These are phyloP conservation scores for Colletotrichum sp. DNA, from an alignment of 2,329 filamentous ascomycete genomes.

Conservation along the genomic window DNA sequence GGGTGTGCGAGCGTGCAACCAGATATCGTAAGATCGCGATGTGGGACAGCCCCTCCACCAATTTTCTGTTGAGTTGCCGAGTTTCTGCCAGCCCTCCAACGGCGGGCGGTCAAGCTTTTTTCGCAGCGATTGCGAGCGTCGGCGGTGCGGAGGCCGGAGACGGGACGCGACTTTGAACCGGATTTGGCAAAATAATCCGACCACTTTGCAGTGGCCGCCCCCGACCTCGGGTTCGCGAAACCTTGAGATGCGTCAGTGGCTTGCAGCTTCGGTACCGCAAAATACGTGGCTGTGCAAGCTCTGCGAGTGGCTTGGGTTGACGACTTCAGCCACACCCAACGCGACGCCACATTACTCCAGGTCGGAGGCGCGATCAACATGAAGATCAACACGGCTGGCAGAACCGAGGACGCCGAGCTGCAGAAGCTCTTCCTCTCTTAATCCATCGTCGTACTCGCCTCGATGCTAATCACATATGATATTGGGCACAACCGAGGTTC, in stretches of 20 bases:
- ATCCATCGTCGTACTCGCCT: not conserved
- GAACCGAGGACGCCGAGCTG: not conserved
- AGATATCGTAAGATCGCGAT: conserved; percentile 17
- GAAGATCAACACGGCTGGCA: not conserved
- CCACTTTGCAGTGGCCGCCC: not conserved
- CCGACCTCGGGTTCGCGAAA: not conserved
- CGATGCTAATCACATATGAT: not conserved
- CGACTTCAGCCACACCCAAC: not conserved
- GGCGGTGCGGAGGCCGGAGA: not conserved
- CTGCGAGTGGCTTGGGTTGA: not conserved
- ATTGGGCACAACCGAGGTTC: not conserved
- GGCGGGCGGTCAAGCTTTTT: conserved; percentile 14
- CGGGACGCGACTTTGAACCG: not conserved
- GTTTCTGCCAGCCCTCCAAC: conserved; percentile 13
- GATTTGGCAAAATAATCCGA: conserved; percentile 6
- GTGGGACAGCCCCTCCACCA: conserved; percentile 15
- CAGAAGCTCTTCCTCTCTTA: not conserved
- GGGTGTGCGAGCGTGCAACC: not conserved
- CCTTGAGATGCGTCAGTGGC: not conserved
- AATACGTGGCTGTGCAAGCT: not conserved
- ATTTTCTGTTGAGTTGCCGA: conserved; percentile 20
- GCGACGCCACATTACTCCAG: not conserved
- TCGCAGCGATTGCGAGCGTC: not conserved
- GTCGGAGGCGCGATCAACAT: not conserved
- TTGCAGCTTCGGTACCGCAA: not conserved